Conservation (phyloP, 345 rosid species). For the Camelina hispida region DNA sequence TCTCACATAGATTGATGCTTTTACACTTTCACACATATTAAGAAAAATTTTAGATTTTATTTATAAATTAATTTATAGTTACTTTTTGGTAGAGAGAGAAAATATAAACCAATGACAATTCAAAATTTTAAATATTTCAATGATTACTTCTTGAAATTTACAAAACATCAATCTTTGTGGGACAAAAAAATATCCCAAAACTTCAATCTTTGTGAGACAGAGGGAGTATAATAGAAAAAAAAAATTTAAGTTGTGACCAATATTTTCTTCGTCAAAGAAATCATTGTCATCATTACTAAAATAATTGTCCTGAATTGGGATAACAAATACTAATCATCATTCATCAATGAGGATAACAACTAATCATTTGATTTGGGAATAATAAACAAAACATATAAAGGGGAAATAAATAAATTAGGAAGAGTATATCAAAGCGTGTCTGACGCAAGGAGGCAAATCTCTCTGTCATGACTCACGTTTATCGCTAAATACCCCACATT, state of each 20-base stretch:
- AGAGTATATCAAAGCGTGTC: slow-evolving; percentile 42
- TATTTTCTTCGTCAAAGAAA: slow-evolving; percentile 29
- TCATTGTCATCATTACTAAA: slow-evolving; percentile 22
- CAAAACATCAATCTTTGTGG: no score
- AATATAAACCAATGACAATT: no score
- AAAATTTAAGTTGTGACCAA: neutral
- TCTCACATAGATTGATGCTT: no score
- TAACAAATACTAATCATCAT: slow-evolving; percentile 32
- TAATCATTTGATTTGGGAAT: slow-evolving; percentile 42
- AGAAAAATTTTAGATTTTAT: no score
- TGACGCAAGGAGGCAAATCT: slow-evolving; percentile 46
- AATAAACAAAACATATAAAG: slow-evolving; percentile 30
- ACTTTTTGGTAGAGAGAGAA: no score
- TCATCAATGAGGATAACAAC: slow-evolving; percentile 19
- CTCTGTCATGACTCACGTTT: slow-evolving; percentile 44
- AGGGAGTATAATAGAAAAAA: neutral
- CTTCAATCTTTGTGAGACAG: no score
- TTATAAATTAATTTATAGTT: no score
- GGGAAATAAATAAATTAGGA: slow-evolving; percentile 11
- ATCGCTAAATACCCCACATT: slow-evolving; percentile 27
- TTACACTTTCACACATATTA: no score
- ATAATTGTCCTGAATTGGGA: slow-evolving; percentile 32
- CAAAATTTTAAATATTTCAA: no score
- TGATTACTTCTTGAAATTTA: no score
- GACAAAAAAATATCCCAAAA: no score